Conservation (phyloP, 2,329 filamentous ascomycete genomes). For the Huntiella bhutanensis region DNA sequence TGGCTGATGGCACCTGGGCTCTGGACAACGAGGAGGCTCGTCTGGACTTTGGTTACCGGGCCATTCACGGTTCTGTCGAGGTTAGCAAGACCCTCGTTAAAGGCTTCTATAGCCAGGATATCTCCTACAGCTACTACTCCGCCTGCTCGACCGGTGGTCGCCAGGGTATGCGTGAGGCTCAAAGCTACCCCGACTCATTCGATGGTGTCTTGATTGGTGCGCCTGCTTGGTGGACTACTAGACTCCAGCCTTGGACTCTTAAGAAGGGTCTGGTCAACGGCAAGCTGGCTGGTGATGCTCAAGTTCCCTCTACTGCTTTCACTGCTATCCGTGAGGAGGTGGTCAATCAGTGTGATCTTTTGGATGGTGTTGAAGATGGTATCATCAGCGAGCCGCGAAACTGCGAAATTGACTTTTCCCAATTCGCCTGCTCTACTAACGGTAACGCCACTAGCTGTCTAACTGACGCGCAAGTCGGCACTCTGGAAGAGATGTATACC, state of each 20-base stretch:
- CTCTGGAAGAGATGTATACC: slow-evolving; percentile 17
- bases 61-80: slow-evolving; percentile 29
- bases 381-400: slow-evolving; percentile 28
- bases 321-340: slow-evolving; percentile 24
- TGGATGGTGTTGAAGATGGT: slow-evolving; percentile 29
- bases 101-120: slow-evolving; percentile 26
- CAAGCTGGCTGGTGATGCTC: slow-evolving; percentile 23
- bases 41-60: slow-evolving; percentile 22
- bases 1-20: slow-evolving; percentile 21
- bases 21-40: slow-evolving; percentile 19
- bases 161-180: slow-evolving; percentile 28
- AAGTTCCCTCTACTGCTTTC: slow-evolving; percentile 26
- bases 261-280: slow-evolving; percentile 26
- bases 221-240: slow-evolving; percentile 28
- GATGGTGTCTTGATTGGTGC: slow-evolving; percentile 27
- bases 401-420: slow-evolving; percentile 26
- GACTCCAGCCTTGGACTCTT: slow-evolving; percentile 22
- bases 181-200: slow-evolving; percentile 27
- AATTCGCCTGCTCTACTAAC: slow-evolving; percentile 20
- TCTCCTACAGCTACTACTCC: slow-evolving; percentile 22
- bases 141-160: slow-evolving; percentile 33
- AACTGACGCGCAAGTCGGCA: slow-evolving; percentile 22
- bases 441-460: slow-evolving; percentile 21
- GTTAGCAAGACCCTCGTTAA: slow-evolving; percentile 28
- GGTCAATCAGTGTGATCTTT: slow-evolving; percentile 28